phyloP scores from a whole-genome alignment of 208 protist genomes.

The Naegleria gruberi region DNA sequence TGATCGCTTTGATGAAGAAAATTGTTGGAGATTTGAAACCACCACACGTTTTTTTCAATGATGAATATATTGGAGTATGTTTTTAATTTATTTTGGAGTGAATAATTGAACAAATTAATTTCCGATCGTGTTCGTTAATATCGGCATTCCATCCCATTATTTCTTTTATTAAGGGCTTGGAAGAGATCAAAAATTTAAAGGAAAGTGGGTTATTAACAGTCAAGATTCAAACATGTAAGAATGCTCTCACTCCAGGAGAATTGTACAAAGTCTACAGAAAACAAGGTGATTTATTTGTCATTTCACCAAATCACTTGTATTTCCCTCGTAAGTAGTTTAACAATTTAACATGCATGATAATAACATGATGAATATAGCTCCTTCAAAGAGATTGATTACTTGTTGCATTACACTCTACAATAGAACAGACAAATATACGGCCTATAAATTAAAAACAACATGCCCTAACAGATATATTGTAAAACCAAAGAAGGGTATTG shows the following conservation, averaged over 20 bases:
- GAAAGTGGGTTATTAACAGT: neutral
- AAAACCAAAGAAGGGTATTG: neutral
- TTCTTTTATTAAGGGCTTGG: neutral
- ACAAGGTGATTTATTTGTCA: neutral
- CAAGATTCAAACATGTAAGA: neutral
- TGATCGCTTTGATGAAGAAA: neutral
- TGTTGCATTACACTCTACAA: neutral
- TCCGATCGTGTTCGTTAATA: no score
- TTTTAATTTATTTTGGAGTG: neutral
- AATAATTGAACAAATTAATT: neutral
- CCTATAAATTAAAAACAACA: slow-evolving; percentile 8
- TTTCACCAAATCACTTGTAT: neutral
- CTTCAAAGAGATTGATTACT: neutral
- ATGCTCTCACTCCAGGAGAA: neutral
- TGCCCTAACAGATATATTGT: neutral
- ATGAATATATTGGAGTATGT: neutral
- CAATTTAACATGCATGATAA: neutral
- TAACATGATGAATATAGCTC: neutral
- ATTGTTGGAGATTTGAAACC: neutral
- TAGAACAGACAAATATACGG: slow-evolving; percentile 11
- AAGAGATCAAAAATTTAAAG: neutral
- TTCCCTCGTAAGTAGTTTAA: neutral
- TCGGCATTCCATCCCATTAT: neutral
- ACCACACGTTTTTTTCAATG: slow-evolving; percentile 17
- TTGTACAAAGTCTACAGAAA: neutral